Conservation (phyloP, 2,329 filamentous ascomycete genomes). For the Hymenoscyphus linearis region DNA sequence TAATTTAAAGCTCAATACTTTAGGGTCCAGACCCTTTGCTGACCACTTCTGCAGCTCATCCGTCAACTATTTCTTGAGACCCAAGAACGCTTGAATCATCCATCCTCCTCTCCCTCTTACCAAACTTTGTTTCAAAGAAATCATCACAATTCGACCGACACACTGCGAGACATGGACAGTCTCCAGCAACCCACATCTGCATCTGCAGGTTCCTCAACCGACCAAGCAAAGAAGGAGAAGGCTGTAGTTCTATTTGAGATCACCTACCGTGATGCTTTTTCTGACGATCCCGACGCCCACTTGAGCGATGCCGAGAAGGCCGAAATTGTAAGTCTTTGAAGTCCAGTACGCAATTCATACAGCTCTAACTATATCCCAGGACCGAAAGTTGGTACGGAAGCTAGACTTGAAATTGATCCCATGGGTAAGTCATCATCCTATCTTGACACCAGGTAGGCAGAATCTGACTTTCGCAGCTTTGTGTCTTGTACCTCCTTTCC, state of each 20-base stretch:
- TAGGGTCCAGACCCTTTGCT: too few species aligned
- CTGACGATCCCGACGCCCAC: constrained; percentile 53
- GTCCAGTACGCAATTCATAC: neutral
- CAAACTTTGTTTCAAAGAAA: neutral
- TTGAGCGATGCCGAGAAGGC: constrained; percentile 54
- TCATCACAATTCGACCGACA: neutral
- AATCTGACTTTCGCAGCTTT: constrained; percentile 37
- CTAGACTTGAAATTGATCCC: constrained; percentile 20
- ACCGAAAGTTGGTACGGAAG: constrained; percentile 16
- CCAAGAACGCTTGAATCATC: neutral
- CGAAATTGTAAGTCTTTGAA: constrained; percentile 45
- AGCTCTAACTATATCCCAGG: constrained; percentile 7
- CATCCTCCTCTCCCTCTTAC: neutral
- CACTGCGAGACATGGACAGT: neutral
- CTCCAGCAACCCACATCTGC: neutral
- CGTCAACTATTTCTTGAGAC: neutral
- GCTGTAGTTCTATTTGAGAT: too few species aligned
- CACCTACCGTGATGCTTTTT: too few species aligned
- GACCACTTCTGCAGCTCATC: neutral
- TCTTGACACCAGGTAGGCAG: constrained; percentile 12
- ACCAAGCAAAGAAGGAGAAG: neutral
- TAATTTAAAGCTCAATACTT: too few species aligned
- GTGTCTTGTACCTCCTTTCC: constrained; percentile 63
- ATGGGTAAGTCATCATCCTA: constrained; percentile 27
- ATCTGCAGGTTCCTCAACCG: neutral